These are phyloP conservation scores for Glycyrrhiza uralensis DNA, from an alignment of 306 rosid genomes.

Conservation along the genomic window DNA sequence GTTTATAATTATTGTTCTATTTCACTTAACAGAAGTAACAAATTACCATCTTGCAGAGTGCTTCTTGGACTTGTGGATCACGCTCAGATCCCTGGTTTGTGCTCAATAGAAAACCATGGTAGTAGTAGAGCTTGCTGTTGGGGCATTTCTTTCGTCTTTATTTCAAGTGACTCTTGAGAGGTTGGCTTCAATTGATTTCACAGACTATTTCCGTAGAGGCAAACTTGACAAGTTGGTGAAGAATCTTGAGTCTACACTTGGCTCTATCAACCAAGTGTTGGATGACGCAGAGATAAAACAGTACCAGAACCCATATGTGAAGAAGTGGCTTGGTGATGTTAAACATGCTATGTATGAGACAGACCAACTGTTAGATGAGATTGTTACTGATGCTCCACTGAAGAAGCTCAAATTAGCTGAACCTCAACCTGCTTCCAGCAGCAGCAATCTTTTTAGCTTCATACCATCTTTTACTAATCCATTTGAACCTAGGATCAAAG, in stretches of 20 bases:
- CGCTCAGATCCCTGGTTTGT: too few species aligned
- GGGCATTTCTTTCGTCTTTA: too few species aligned
- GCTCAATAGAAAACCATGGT: too few species aligned
- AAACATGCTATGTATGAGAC: slow-evolving; percentile 9
- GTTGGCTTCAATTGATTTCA: slow-evolving; percentile 20
- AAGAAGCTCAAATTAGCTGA: not conserved
- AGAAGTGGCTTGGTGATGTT: slow-evolving; percentile 27
- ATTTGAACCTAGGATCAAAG: not conserved
- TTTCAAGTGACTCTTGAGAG: too few species aligned
- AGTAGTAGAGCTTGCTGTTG: too few species aligned
- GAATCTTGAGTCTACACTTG: not conserved
- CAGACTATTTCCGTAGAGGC: not conserved
- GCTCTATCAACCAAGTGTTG: slow-evolving; percentile 12
- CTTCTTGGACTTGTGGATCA: too few species aligned
- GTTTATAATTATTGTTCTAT: too few species aligned
- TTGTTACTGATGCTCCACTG: not conserved
- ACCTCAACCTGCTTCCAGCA: too few species aligned
- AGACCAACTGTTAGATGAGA: slow-evolving; percentile 31
- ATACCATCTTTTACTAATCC: not conserved
- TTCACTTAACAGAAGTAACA: too few species aligned
- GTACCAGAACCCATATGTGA: not conserved
- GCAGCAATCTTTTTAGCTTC: too few species aligned
- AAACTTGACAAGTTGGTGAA: not conserved
- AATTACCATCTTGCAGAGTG: too few species aligned
- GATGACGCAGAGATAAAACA: slow-evolving; percentile 43